A percentile compares a stretch with the other conserved stretches of the same genome.
Evolutionary conservation across 768 basidiomycete genomes (phyloP).

Genomic region (Xerocomus potaroensis): DNA sequence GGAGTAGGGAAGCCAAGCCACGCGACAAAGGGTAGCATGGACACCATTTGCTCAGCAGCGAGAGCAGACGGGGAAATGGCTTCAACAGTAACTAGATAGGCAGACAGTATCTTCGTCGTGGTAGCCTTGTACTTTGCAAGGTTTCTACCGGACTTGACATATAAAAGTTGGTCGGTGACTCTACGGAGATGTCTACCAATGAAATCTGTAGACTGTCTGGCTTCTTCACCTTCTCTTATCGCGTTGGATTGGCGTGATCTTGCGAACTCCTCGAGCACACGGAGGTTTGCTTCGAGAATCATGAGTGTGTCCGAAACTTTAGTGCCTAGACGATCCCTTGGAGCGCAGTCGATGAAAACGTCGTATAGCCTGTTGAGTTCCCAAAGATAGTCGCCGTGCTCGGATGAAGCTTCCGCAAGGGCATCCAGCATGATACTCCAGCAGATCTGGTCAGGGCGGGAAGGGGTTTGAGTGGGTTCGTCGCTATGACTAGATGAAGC

Average conservation of each 20-base stretch:
- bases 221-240: too few relatives aligned
- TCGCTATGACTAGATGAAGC: slow-evolving; percentile 34
- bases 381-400: slow-evolving; percentile 37
- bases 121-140: slow-evolving; percentile 15
- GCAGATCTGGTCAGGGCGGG: slow-evolving; percentile 48
- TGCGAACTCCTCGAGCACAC: slow-evolving; percentile 24
- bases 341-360: slow-evolving; percentile 33
- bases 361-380: slow-evolving; percentile 56
- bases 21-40: slow-evolving; percentile 29
- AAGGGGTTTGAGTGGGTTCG: slow-evolving; percentile 39
- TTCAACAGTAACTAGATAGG: slow-evolving; percentile 14
- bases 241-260: slow-evolving; percentile 1
- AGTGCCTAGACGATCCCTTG: slow-evolving; percentile 33
- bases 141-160: slow-evolving; percentile 12
- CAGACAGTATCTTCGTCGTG: slow-evolving; percentile 13
- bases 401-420: slow-evolving; percentile 37
- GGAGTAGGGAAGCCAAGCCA: slow-evolving; percentile 32
- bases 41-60: slow-evolving; percentile 7
- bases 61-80: background rate
- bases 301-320: slow-evolving; percentile 38
- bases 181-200: slow-evolving; percentile 18
- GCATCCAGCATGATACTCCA: slow-evolving; percentile 61
- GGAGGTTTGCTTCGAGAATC: slow-evolving; percentile 42
- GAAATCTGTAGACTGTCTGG: slow-evolving; percentile 21
- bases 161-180: slow-evolving; percentile 3